Evolutionary conservation across 2,329 filamentous ascomycete species (phyloP).

Genomic region (Albifimbria verrucaria): DNA sequence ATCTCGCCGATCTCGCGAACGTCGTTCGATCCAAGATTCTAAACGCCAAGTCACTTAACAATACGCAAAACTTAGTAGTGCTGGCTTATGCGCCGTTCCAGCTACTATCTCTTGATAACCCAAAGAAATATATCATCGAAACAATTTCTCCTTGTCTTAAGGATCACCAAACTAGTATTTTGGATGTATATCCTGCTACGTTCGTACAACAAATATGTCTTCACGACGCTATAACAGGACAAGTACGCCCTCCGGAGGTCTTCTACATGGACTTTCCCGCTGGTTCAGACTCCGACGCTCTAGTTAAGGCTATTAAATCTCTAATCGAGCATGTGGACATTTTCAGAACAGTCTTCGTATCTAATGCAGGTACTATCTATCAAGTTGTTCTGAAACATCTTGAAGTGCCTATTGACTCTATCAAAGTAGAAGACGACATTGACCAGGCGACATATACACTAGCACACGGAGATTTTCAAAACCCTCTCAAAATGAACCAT

Average conservation of each 20-base stretch:
- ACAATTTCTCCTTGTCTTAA: constrained; percentile 2
- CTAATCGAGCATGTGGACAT: constrained; percentile 7
- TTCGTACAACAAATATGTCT: constrained; percentile 6
- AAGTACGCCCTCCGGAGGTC: background rate
- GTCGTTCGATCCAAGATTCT: background rate
- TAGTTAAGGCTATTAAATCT: background rate
- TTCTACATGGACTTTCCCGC: constrained; percentile 9
- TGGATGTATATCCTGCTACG: constrained; percentile 6
- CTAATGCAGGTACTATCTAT: constrained; percentile 3
- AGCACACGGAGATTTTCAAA: constrained; percentile 2
- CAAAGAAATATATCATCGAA: constrained; percentile 4
- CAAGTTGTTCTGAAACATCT: constrained; percentile 6
- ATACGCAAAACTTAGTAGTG: background rate
- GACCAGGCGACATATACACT: background rate
- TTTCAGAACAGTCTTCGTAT: constrained; percentile 9
- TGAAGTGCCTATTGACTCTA: constrained; percentile 4
- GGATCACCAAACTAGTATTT: background rate
- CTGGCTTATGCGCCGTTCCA: constrained; percentile 3
- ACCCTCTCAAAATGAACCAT: background rate
- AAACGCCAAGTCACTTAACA: background rate
- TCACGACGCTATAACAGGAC: constrained; percentile 1
- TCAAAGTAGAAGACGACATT: constrained; percentile 4
- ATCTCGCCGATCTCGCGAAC: constrained; percentile 4
- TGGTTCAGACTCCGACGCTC: background rate
- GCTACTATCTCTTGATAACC: constrained; percentile 6